These are phyloP conservation scores for Fusarium nanum DNA, from an alignment of 2,329 filamentous ascomycete genomes.

Conservation along the genomic window DNA sequence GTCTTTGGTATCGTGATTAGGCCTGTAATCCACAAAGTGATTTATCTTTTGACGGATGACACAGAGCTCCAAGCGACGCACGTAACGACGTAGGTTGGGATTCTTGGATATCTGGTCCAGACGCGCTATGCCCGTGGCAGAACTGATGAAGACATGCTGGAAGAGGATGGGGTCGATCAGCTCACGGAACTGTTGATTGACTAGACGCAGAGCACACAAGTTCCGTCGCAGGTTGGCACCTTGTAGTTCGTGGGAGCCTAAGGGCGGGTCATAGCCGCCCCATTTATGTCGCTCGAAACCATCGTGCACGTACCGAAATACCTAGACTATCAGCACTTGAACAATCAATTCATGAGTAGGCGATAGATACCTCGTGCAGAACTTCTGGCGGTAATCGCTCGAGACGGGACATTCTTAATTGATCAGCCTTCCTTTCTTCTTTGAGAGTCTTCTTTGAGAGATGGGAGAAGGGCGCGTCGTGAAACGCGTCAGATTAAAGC, in stretches of 20 bases:
- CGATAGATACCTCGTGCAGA: neutral
- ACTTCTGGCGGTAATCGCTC: neutral
- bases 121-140: neutral
- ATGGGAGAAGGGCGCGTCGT: neutral
- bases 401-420: neutral
- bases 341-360: rapidly evolving
- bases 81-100: neutral
- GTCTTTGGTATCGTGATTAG: neutral
- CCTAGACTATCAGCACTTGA: neutral
- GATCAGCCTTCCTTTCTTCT: too few species aligned
- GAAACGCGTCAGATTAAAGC: neutral
- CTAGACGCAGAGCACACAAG: neutral
- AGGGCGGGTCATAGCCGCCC: neutral
- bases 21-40: neutral
- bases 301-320: neutral
- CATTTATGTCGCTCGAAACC: neutral
- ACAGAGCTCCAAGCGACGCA: neutral
- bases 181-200: neutral
- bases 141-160: neutral
- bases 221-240: neutral
- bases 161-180: neutral
- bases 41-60: neutral
- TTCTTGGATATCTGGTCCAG: neutral
- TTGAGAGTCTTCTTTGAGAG: too few species aligned
- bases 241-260: neutral